A percentile compares a stretch with the other conserved stretches of the same genome.
These are phyloP conservation scores for Cordyceps fumosorosea DNA, from an alignment of 2,329 filamentous ascomycete species.

Conservation along the genomic window DNA sequence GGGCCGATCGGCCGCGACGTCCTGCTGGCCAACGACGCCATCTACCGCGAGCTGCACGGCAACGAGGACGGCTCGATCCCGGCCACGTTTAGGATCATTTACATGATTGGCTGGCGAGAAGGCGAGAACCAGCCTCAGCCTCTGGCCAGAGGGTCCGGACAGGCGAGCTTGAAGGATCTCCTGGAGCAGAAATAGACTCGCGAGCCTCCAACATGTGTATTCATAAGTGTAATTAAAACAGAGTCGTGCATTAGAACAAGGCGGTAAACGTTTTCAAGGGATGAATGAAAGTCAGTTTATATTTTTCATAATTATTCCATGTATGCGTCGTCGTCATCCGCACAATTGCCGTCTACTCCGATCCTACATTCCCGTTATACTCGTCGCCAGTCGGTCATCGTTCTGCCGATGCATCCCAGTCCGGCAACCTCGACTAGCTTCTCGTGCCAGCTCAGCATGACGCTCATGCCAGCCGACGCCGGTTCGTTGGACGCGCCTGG, in stretches of 20 bases:
- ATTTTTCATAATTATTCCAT: neutral
- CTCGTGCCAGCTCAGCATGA: constrained; percentile 96
- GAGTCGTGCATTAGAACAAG: neutral
- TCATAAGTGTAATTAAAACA: constrained; percentile 2
- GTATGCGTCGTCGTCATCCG: neutral
- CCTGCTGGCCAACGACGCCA: constrained; percentile 76
- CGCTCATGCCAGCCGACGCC: constrained; percentile 87
- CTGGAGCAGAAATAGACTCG: constrained; percentile 38
- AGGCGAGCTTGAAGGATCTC: constrained; percentile 84
- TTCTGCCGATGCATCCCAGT: constrained; percentile 81
- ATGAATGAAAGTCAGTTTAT: neutral
- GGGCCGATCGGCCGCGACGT: constrained; percentile 75
- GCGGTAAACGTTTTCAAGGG: neutral
- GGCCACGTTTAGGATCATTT: constrained; percentile 90
- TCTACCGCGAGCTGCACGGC: constrained; percentile 82
- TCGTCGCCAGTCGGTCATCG: constrained; percentile 93
- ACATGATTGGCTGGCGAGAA: constrained; percentile 98
- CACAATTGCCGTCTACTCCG: neutral
- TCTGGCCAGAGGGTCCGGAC: constrained; percentile 72
- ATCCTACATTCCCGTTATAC: constrained; percentile 31
- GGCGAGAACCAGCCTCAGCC: constrained; percentile 73
- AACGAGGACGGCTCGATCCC: constrained; percentile 72
- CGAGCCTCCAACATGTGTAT: neutral
- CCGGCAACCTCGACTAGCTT: constrained; percentile 94
- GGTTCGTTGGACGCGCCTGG: constrained; percentile 54